Conservation (phyloP, 2,329 filamentous ascomycete genomes). For the Aspergillus puulaauensis region DNA sequence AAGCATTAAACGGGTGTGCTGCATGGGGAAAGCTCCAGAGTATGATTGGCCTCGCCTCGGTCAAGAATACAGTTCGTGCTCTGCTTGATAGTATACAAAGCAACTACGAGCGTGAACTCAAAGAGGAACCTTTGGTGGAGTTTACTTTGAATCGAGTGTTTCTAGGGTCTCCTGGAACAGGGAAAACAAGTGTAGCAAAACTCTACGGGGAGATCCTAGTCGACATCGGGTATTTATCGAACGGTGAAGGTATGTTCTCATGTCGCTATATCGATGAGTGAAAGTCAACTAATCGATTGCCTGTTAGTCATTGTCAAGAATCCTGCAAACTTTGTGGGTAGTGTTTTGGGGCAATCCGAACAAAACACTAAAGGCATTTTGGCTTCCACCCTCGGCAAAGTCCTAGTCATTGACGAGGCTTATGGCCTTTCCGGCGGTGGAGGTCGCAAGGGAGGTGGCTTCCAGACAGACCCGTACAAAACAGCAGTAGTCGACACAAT, state of each 20-base stretch:
- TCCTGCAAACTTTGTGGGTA: constrained; percentile 71
- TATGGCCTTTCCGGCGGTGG: constrained; percentile 60
- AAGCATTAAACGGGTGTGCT: constrained; percentile 50
- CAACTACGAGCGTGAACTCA: constrained; percentile 67
- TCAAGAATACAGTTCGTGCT: constrained; percentile 61
- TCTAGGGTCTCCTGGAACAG: constrained; percentile 70
- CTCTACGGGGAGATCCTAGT: constrained; percentile 68
- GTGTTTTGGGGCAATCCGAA: constrained; percentile 65
- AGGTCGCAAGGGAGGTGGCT: constrained; percentile 23
- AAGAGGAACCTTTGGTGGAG: constrained; percentile 58
- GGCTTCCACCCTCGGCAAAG: constrained; percentile 65
- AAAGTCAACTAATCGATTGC: neutral
- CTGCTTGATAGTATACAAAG: constrained; percentile 61
- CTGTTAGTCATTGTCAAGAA: constrained; percentile 66
- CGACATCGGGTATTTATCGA: constrained; percentile 66
- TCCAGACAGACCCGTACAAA: constrained; percentile 53
- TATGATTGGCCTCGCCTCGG: constrained; percentile 59
- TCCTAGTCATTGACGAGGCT: constrained; percentile 78
- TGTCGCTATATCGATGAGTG: neutral
- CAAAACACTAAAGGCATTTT: constrained; percentile 71
- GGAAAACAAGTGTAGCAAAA: constrained; percentile 74
- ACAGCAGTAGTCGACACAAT: constrained; percentile 70
- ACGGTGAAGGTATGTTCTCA: constrained; percentile 58
- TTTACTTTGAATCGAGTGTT: constrained; percentile 69
- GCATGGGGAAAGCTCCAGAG: constrained; percentile 60